Conservation (phyloP, 2,329 filamentous ascomycete genomes). For the Emericellopsis atlantica region DNA sequence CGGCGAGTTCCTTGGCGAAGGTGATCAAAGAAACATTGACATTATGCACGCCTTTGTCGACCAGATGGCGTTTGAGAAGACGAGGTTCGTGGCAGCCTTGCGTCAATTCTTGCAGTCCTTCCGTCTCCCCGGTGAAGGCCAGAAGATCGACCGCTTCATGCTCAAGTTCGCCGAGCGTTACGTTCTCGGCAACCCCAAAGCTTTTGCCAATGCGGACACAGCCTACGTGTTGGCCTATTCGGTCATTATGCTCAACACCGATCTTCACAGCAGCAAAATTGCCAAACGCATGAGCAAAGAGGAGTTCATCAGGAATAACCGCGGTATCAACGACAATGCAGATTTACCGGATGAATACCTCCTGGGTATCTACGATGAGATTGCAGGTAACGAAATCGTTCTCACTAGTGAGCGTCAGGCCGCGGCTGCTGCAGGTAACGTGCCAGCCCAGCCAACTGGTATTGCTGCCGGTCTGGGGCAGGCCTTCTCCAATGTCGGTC, state of each 20-base stretch:
- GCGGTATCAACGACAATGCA: constrained; percentile 93
- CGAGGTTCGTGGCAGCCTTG: constrained; percentile 83
- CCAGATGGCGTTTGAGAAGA: constrained; percentile 82
- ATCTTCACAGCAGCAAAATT: constrained; percentile 84
- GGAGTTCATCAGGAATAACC: constrained; percentile 98
- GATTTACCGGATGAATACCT: constrained; percentile 92
- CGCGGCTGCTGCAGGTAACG: constrained; percentile 64
- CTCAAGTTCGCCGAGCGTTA: constrained; percentile 97
- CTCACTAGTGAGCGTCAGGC: constrained; percentile 84
- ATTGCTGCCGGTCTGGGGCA: constrained; percentile 77
- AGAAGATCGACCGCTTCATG: constrained; percentile 99
- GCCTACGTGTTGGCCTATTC: constrained; percentile 94
- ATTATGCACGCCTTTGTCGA: constrained; percentile 99
- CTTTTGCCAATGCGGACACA: constrained; percentile 95
- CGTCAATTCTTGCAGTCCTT: constrained; percentile 90
- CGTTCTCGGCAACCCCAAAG: constrained; percentile 87
- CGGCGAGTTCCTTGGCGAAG: constrained; percentile 90
- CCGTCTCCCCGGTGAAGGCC: constrained; percentile 85
- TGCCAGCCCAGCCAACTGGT: constrained; percentile 47
- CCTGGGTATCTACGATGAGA: constrained; percentile 81
- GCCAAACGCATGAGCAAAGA: constrained; percentile 81
- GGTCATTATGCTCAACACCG: constrained; percentile 92
- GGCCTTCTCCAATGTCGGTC: constrained; percentile 80
- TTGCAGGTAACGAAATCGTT: constrained; percentile 83
- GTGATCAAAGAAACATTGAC: constrained; percentile 83